Conservation (phyloP, 148 eudicot species). For the Agrostemma githago region DNA sequence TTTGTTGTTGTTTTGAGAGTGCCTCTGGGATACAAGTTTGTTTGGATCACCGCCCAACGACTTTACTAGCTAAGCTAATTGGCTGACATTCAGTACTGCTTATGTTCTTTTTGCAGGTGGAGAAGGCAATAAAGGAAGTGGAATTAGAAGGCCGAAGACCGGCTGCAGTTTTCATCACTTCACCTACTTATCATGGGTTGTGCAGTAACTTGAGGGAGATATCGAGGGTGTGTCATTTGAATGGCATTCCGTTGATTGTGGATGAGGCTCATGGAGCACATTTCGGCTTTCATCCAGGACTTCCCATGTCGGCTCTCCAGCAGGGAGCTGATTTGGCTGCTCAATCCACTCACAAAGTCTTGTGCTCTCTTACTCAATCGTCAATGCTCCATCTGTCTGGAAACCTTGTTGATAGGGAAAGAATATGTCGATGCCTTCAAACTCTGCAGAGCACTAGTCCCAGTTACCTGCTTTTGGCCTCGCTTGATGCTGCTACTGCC, state of each 20-base stretch:
- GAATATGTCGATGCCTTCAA: constrained; percentile 60
- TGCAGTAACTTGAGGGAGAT: constrained; percentile 59
- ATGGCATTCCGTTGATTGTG: constrained; percentile 54
- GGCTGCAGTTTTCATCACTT: constrained; percentile 61
- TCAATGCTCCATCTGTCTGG: constrained; percentile 73
- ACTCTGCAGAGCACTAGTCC: constrained; percentile 81
- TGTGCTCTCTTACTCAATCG: constrained; percentile 80
- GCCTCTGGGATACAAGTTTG: no score
- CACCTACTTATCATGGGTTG: constrained; percentile 76
- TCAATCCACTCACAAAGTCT: constrained; percentile 82
- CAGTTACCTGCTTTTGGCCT: constrained; percentile 63
- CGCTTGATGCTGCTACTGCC: constrained; percentile 72
- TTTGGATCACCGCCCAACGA: background rate
- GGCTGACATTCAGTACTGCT: background rate
- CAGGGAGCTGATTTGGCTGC: constrained; percentile 70
- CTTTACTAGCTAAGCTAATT: background rate
- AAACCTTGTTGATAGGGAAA: constrained; percentile 43
- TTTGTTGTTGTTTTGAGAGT: no score
- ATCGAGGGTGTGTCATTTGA: constrained; percentile 40
- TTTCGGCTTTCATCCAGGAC: constrained; percentile 58
- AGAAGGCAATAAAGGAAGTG: constrained; percentile 49
- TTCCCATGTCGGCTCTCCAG: constrained; percentile 59
- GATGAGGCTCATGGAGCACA: constrained; percentile 95
- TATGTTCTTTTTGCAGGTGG: constrained; percentile 43
- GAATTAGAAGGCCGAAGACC: constrained; percentile 49